Base-by-base conservation (phyloP, 2,329 filamentous ascomycete species). In the Claviceps citrina region DNA sequence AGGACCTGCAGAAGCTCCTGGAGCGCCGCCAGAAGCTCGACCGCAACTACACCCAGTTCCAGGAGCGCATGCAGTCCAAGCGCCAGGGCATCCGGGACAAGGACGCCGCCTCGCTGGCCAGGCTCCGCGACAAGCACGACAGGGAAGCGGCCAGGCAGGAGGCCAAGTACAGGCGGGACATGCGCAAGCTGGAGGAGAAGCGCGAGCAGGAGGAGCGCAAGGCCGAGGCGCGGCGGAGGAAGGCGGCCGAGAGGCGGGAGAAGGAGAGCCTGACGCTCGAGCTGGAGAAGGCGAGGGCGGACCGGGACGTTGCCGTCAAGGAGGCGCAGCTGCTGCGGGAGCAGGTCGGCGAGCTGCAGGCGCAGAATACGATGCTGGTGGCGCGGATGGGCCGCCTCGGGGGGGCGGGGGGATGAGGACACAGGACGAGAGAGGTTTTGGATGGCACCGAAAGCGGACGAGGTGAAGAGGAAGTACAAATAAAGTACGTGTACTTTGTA, bases 101-200 rank as follows among this genome's bases (percentile, higher is more conserved):
- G 41, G 71, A 78, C 34, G 63, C 62, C 37, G 56, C 62, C 1
- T 63, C 65, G 2, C 46, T 75, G 5, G 65, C 68, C 24, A 80
- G 76, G 54, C 64, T 76, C 7, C 68, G 70, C 24, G 74, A 79
- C 52, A 78, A 73, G 51, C 75, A 82, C 54, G 70, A 75, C 34
- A 66, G 63, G 36, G 76, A 81, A 46, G 54, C 78, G 0, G 70
- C 72, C 32, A 82, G 79, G 52, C 73, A 78, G 39, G 73, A 80
- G 47, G 76, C 76, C 26, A 79, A 77, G 48, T 77, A 78, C 49
- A 68, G 70, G 46, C 68, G 68, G 10, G 78, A 84, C 51, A 61
- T 81, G 34, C 62, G 63, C 45, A 80, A 78, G 56, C 60, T 82
- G 2, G 73, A 83, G 46, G 69, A 75, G 46, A 76, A 75, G 59